Conservation (phyloP, 495 filamentous ascomycete genomes). For the Daldinia caldariorum region DNA sequence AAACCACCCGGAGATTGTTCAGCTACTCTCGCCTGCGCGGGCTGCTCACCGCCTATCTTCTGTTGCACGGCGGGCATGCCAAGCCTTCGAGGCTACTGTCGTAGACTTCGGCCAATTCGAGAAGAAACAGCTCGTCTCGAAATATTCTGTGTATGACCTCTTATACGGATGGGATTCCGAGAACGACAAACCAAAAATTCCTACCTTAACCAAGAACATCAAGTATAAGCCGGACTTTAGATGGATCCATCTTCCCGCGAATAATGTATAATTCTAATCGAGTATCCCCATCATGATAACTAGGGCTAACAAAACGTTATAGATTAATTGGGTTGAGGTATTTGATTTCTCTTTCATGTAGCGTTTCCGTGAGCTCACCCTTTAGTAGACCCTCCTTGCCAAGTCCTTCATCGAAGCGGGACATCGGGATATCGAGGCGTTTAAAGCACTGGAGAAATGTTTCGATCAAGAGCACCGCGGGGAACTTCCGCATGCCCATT, state of each 20-base stretch:
- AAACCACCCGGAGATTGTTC: conserved; percentile 65
- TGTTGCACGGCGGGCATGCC: conserved; percentile 65
- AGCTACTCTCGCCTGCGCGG: conserved; percentile 65
- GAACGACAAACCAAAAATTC: conserved; percentile 64
- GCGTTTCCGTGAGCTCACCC: conserved; percentile 64
- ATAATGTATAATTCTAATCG: conserved; percentile 46
- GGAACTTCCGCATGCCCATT: conserved; percentile 68
- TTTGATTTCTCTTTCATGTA: conserved; percentile 37
- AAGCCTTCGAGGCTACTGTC: conserved; percentile 72
- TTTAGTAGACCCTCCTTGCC: conserved; percentile 65
- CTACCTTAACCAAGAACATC: conserved; percentile 63
- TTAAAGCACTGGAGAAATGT: conserved; percentile 71
- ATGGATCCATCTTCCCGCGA: conserved; percentile 75
- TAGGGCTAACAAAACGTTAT: conserved; percentile 33
- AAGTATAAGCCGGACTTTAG: conserved; percentile 66
- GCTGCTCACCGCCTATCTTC: conserved; percentile 62
- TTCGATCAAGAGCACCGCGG: conserved; percentile 73
- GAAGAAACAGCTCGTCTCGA: conserved; percentile 68
- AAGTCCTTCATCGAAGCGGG: conserved; percentile 75
- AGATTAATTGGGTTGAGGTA: conserved; percentile 53
- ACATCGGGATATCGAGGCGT: conserved; percentile 71
- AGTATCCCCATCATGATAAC: conserved; percentile 14
- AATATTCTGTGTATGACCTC: conserved; percentile 67
- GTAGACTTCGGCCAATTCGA: conserved; percentile 75
- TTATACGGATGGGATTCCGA: conserved; percentile 69